Percentiles rank a stretch among this genome's conserved stretches.
Conservation (phyloP, 2,329 filamentous ascomycete genomes). For the Thermoascus crustaceus region DNA sequence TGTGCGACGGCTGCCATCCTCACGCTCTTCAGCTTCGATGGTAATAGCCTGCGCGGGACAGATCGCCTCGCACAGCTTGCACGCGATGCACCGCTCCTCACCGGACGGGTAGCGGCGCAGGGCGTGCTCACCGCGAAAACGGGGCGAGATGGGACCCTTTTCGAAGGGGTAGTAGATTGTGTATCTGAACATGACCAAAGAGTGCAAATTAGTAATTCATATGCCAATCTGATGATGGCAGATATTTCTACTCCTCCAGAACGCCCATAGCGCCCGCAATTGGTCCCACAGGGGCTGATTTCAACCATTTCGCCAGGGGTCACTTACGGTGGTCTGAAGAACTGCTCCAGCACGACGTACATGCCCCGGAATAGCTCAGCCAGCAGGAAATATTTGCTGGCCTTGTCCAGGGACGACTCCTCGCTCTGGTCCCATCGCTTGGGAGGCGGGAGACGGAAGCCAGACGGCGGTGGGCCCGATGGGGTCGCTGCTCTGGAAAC, state of each 20-base stretch:
- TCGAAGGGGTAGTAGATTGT: conserved; percentile 99
- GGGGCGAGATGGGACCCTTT: conserved; percentile 95
- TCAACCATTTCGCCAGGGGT: conserved; percentile 4
- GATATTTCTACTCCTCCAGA: neutral
- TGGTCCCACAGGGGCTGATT: neutral
- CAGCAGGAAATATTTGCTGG: conserved; percentile 91
- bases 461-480: conserved; percentile 66
- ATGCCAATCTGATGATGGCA: neutral
- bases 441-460: conserved; percentile 68
- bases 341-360: conserved; percentile 97
- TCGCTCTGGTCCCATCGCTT: conserved; percentile 72
- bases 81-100: conserved; percentile 98
- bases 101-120: conserved; percentile 92
- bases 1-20: conserved; percentile 87
- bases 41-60: conserved; percentile 98
- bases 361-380: conserved; percentile 95
- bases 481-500: conserved; percentile 58
- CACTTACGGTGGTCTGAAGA: conserved; percentile 93
- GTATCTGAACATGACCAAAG: conserved; percentile 60
- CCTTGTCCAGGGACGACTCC: conserved; percentile 70
- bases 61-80: conserved; percentile 98
- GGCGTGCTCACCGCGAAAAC: conserved; percentile 97
- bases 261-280: neutral
- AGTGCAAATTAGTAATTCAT: neutral
- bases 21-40: conserved; percentile 96